Base-by-base conservation (phyloP, 2,329 filamentous ascomycete species). In the Diplodia corticola region DNA sequence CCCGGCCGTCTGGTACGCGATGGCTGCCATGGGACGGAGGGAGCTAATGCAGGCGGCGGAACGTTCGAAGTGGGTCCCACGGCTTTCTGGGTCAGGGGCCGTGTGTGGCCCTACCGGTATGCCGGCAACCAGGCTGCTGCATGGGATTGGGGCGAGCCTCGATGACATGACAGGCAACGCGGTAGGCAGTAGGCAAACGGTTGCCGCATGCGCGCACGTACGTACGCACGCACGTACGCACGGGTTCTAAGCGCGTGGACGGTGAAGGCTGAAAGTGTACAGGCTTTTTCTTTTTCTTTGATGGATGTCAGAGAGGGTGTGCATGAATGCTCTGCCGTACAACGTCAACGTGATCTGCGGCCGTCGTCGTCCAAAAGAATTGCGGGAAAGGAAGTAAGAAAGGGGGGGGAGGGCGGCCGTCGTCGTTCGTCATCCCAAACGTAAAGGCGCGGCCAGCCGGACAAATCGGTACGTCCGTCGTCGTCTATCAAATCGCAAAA, bases 401-500 rank as follows among this genome's bases (percentile, higher is more conserved):
- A 46, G 30, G 28, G 48, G 22, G 35, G 37, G 55, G 55, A 13
- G 35, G 53, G 53, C 22, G 53, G 15, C 28, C 51, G 33, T 35
- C 10, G 2, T 3, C 33, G 28, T 12, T 35, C 10, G 2, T 3
- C 33, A 6, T 12, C 30, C 30, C 33, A 35, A 35, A 35, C 10
- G 33, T 3, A 35, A 10, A 37, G 28, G 28, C 12, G 51, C n/a
- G 51, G 30, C 9, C 28, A 20, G 24, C 20, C 4, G 10, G 10
- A 20, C 26, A 17, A 30, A 22, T 17, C 35, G 17, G 26, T 26
- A 22, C 2, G 24, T 6, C 55, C 37, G 22, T n/a, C n/a, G n/a
- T n/a, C n/a, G n/a, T 49, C 57, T 49, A 61, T 61, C 26, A n/a
- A 13, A 50, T 33, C 26, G 44, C 54, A 26, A 57, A 55, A n/a